Base-by-base conservation (phyloP, 768 basidiomycete genomes). In the Termitomyces sp. region DNA sequence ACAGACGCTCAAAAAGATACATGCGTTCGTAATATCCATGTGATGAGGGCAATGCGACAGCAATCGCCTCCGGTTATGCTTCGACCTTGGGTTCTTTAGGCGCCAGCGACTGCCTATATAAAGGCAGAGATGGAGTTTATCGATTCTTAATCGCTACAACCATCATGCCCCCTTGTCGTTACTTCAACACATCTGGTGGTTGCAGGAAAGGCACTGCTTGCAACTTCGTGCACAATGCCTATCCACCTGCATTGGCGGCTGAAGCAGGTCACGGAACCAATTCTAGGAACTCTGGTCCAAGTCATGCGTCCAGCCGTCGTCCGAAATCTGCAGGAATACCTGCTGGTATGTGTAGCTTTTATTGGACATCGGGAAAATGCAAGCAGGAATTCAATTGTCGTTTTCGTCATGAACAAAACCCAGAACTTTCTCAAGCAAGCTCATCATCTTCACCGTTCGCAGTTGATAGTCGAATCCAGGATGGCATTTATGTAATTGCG, bases 341-440 rank as follows among this genome's bases (percentile, higher is more conserved):
- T 4, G 59, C 30, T 22, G 80, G 80, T 2, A 68, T 73, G 8
- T 85, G 83, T 68, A 67, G 60, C 26, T 77, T 67, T 61, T 85
- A 69, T 63, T 84, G 80, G 80, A 66, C 71, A 1, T 67, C 61
- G 0, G 83, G 82, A 10, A 68, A 59, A 43, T 85, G 83, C 66
- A 73, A 61, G n/a, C 65, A 66, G 14, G 79, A 77, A 47, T 81
- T 79, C 53, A 62, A 64, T 1, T 85, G 83, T 66, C 70, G 62
- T 36, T 83, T 66, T 61, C 58, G 50, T 24, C 84, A 85, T 58
- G 63, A 61, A 7, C 61, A 48, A 46, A 63, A 55, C 14, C 44
- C 60, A 7, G 61, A 57, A 20, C 14, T 38, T 32, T 6, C 56
- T n/a, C 47, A 38, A 48, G 6, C 36, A 56, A 47, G 40, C 10